These are phyloP conservation scores for Globisporangium heterothallicum DNA, from an alignment of 352 stramenopile genomes.

Conservation along the genomic window DNA sequence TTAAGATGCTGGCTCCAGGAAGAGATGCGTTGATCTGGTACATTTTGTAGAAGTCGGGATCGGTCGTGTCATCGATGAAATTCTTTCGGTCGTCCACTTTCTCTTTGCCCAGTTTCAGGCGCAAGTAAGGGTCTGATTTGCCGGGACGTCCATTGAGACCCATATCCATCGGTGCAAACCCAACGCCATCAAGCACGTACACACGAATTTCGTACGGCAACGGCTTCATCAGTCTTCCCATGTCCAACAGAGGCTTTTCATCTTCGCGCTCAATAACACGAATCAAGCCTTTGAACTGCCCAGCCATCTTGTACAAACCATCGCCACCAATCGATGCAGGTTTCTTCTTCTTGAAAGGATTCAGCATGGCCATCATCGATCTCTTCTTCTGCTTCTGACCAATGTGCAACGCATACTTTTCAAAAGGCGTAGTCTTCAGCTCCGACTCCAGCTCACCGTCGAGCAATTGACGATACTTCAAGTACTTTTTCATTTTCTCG, in stretches of 20 bases:
- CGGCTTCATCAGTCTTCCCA: conserved; percentile 59
- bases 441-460: conserved; percentile 66
- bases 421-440: conserved; percentile 83
- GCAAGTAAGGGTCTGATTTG: conserved; percentile 88
- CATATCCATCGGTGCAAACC: conserved; percentile 86
- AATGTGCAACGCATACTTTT: conserved; percentile 84
- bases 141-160: conserved; percentile 71
- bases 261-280: conserved; percentile 81
- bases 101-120: conserved; percentile 78
- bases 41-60: conserved; percentile 91
- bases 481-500: conserved; percentile 62
- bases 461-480: conserved; percentile 68
- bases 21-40: conserved; percentile 81
- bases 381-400: conserved; percentile 74
- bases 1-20: conserved; percentile 79
- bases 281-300: conserved; percentile 90
- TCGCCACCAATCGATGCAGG: conserved; percentile 27
- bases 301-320: conserved; percentile 74
- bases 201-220: conserved; percentile 83
- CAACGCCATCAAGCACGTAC: conserved; percentile 82
- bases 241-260: conserved; percentile 69
- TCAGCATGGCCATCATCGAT: conserved; percentile 54
- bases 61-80: conserved; percentile 81
- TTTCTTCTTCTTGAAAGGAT: conserved; percentile 68
- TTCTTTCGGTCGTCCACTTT: conserved; percentile 89